Conservation (phyloP, 345 rosid genomes). For the Linum tenue region DNA sequence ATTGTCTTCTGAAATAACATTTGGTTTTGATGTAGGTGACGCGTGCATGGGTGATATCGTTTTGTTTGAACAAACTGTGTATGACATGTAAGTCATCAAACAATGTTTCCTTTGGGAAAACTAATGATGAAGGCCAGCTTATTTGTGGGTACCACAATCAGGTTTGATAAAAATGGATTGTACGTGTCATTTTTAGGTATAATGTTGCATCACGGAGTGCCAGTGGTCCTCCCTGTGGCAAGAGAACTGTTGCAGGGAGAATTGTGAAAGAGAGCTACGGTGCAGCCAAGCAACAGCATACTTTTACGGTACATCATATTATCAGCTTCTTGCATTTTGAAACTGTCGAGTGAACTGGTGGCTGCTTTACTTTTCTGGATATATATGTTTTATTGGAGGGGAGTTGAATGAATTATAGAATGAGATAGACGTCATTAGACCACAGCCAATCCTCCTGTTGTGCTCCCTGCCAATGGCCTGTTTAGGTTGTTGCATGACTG, state of each 20-base stretch:
- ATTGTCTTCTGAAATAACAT: neutral
- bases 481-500: neutral
- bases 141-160: too few relatives aligned
- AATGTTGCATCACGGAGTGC: conserved; percentile 34
- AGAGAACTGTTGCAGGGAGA: conserved; percentile 41
- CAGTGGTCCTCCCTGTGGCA: conserved; percentile 21
- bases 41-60: conserved; percentile 55
- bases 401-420: too few relatives aligned
- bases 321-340: neutral
- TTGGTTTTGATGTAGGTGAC: conserved; percentile 37
- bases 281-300: conserved; percentile 59
- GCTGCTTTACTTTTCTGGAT: neutral
- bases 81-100: conserved; percentile 31
- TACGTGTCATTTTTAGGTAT: conserved; percentile 21
- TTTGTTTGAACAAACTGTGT: conserved; percentile 57
- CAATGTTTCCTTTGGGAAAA: neutral
- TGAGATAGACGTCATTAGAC: too few relatives aligned
- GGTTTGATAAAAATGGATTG: too few relatives aligned
- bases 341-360: neutral
- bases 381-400: too few relatives aligned
- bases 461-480: too few relatives aligned
- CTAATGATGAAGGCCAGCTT: too few relatives aligned
- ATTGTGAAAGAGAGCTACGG: conserved; percentile 65
- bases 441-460: too few relatives aligned
- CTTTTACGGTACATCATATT: conserved; percentile 29